phyloP scores from a whole-genome alignment of 176 grass and related monocot species.

The Avena sativa region DNA sequence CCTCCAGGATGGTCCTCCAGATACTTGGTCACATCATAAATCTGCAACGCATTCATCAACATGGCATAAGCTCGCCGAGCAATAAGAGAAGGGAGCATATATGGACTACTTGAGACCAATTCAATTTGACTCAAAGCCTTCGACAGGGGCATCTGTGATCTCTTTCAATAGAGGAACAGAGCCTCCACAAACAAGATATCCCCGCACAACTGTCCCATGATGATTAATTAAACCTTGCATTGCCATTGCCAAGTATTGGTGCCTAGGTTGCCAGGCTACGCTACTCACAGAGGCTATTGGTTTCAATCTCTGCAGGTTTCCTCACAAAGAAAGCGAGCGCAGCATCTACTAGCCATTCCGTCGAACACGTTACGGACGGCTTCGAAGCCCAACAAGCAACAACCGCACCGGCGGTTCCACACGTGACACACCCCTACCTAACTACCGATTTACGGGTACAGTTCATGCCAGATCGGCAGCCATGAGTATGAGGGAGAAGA shows the following conservation, averaged over 20 bases:
- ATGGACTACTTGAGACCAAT: background rate
- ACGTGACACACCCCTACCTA: background rate
- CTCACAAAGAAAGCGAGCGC: background rate
- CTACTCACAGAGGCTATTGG: background rate
- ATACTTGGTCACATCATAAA: conserved; percentile 92
- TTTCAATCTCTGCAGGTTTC: background rate
- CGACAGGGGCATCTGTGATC: background rate
- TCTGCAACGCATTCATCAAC: conserved; percentile 50
- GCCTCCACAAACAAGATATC: background rate
- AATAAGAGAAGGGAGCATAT: conserved; percentile 11
- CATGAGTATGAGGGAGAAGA: background rate
- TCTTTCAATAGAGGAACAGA: background rate
- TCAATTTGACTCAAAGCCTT: background rate
- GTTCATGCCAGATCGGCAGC: conserved; percentile 1
- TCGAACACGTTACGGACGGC: conserved; percentile 21
- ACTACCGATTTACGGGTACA: background rate
- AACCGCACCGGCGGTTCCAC: background rate
- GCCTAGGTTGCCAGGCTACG: background rate
- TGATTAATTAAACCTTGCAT: background rate
- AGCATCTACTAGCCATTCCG: conserved; percentile 26
- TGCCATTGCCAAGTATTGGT: background rate
- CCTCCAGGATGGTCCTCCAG: conserved; percentile 95
- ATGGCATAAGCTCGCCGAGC: background rate
- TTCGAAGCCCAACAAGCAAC: background rate
- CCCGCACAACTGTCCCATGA: background rate